Conservation (phyloP, 2,329 filamentous ascomycete genomes). For the Penicillium sp. region DNA sequence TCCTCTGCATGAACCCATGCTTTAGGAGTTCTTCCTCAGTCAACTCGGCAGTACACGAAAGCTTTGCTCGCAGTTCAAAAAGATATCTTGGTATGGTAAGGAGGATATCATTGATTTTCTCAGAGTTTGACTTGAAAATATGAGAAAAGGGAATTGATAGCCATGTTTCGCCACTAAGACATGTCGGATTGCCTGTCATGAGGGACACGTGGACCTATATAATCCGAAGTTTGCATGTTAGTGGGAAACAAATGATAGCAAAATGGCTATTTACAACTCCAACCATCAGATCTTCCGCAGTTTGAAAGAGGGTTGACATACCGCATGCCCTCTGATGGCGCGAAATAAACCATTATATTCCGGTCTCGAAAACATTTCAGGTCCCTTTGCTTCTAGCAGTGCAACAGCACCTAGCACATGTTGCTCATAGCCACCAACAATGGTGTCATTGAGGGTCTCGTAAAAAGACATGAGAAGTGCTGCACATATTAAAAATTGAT, state of each 20-base stretch:
- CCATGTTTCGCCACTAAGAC: constrained; percentile 7
- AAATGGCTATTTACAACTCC: background rate
- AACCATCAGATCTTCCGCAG: background rate
- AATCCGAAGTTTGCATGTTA: background rate
- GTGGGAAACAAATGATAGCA: background rate
- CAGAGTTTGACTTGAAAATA: background rate
- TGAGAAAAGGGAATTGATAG: background rate
- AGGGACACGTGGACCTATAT: constrained; percentile 10
- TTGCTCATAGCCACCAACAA: constrained; percentile 8
- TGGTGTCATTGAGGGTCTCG: constrained; percentile 3
- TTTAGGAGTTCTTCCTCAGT: background rate
- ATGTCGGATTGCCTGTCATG: constrained; percentile 6
- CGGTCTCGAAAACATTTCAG: constrained; percentile 3
- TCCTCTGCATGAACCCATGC: background rate
- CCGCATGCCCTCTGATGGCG: constrained; percentile 7
- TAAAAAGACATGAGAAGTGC: constrained; percentile 11
- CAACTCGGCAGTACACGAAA: background rate
- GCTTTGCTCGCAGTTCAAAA: background rate
- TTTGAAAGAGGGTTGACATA: background rate
- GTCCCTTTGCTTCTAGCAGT: constrained; percentile 7
- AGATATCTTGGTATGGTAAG: constrained; percentile 4
- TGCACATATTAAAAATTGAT: constrained; percentile 5
- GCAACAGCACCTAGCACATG: constrained; percentile 7
- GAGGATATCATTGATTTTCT: constrained; percentile 8
- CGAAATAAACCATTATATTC: constrained; percentile 9